Conservation (phyloP, 106 monocot species). For the Acorus calamus region DNA sequence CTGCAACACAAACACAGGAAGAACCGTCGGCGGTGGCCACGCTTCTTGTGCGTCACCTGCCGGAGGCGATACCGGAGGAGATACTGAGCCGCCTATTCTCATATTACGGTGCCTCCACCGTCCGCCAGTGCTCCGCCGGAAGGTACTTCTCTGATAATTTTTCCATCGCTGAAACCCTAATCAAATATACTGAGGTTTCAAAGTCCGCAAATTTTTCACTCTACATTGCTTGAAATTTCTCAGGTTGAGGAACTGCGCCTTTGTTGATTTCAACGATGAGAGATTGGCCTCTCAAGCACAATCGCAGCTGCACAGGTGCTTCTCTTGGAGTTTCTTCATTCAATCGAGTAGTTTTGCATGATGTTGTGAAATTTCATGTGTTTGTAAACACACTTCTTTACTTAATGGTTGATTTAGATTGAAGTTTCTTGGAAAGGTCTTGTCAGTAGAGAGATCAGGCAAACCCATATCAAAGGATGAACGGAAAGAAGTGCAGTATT, state of each 20-base stretch:
- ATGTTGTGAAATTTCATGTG: background rate
- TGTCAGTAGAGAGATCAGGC: constrained; percentile 56
- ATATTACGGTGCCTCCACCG: constrained; percentile 72
- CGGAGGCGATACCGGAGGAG: constrained; percentile 71
- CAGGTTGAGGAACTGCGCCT: constrained; percentile 88
- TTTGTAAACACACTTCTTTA: background rate
- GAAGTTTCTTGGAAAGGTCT: constrained; percentile 73
- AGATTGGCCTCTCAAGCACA: constrained; percentile 61
- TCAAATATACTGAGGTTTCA: background rate
- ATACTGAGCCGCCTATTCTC: constrained; percentile 81
- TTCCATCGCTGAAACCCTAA: background rate
- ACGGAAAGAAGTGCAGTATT: constrained; percentile 12
- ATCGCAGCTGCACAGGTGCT: constrained; percentile 71
- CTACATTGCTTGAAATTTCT: constrained; percentile 1
- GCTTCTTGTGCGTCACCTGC: constrained; percentile 75
- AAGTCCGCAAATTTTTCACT: background rate
- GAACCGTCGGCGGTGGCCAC: constrained; percentile 20
- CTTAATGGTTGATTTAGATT: constrained; percentile 28
- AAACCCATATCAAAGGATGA: constrained; percentile 19
- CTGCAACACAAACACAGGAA: background rate
- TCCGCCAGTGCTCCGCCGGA: constrained; percentile 82
- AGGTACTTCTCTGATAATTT: too few species aligned
- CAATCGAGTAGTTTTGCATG: background rate
- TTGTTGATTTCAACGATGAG: constrained; percentile 88
- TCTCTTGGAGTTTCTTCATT: background rate